Evolutionary conservation across 352 stramenopile species (phyloP), one percentile per base, ranked within the genome.

Genomic region (Phytophthora agathidicida): DNA sequence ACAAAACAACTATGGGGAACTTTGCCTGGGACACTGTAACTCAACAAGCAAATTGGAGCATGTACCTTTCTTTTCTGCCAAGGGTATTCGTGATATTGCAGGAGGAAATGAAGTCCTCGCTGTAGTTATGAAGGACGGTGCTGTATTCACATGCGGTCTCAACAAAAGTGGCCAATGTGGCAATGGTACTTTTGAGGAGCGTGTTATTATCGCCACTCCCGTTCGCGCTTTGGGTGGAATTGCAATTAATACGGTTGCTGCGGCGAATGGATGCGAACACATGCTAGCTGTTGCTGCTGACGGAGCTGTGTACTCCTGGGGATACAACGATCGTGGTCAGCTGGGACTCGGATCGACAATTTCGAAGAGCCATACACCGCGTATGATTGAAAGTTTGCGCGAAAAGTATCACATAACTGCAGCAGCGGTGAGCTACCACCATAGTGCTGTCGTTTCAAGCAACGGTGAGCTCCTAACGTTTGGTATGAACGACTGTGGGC

Each of bases 161-260:
- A 96, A 96, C 70, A 96, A 96, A 47, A 96, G 85, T 47, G 87
- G 87, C 0, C 87, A 96, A 57, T 96, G 87, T 45, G 87, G 87
- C 7, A 93, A 93, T 42, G 87, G 87, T 7, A 94, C 83, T 2
- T 96, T 96, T 56, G 83, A 94, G 55, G 87, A 96, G 59, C 83
- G 85, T 3, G 82, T 94, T 0, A 80, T 96, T 11, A 60, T 91
- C 0, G 83, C 86, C 3, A 88, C 72, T 2, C 87, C 85, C 9
- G 82, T 96, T 24, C 85, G 80, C 45, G 80, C 77, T 11, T 53
- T 96, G 1, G 70, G 48, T 28, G 87, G 83, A 3, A 82, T 91
- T 7, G 39, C 61, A 2, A 86, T 96, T 49, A 80, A 71, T 22
- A 85, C 87, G 73, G 70, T 94, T 7, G 83, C 85, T 16, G 87